Base-by-base conservation (phyloP, 768 basidiomycete species). In the Mycena galericulata region DNA sequence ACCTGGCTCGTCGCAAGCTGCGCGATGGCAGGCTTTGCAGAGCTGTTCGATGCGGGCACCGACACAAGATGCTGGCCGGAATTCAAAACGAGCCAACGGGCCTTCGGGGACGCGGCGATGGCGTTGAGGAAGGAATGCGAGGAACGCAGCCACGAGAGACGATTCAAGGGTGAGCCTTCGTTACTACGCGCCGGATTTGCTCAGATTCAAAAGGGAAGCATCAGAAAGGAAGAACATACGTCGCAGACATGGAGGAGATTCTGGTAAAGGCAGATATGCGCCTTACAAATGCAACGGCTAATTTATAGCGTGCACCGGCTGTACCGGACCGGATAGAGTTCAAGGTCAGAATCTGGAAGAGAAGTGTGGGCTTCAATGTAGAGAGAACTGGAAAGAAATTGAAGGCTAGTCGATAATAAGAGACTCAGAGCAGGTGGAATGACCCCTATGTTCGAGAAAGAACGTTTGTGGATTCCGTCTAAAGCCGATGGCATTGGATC, bases 21-120 rank as follows among this genome's bases (percentile, higher is more conserved):
- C 0, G 88, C 89, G 51, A 92, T 79, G 20, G 72, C 62, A 38
- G 76, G 72, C 32, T 79, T 76, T 49, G 72, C 73, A 4, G 79
- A 75, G 43, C 80, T 75, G 4, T 77, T 76, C n/a, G 65, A 71
- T 1, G 79, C 65, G 8, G 76, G 66, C 24, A 82, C 78, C 8
- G 83, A 75, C 26, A 88, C 78, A 62, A 96, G 87, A 14, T 92
- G 93, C 75, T 92, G 85, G 3, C 92, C 91, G 29, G 81, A 80
- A 56, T 91, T 90, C 83, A 95, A 94, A 20, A 96, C 70, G 45
- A 97, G 76, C 92, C 97, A 98, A 50, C 86, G 84, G 0, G 95
- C 87, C 4, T 87, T 75, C 0, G 89, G 86, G 15, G 88, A 83
- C 18, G 75, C 77, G 40, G 92, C 80, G 71, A 96, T 84, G 22